phyloP scores from a whole-genome alignment of 768 basidiomycete genomes.

The Clavulina sp. region DNA sequence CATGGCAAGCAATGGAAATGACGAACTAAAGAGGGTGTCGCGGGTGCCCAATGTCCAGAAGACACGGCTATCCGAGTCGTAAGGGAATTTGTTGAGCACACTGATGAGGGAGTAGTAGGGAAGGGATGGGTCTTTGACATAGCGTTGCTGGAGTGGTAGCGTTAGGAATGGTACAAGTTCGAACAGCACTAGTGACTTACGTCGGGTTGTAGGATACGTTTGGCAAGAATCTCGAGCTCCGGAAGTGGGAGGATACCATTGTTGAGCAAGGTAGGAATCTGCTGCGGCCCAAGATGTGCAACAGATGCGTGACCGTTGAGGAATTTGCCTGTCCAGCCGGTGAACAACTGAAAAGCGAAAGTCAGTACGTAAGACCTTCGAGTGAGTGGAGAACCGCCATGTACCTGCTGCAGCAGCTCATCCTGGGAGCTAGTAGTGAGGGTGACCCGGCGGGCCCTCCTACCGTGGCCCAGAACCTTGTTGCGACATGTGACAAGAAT shows the following conservation, averaged over 20 bases:
- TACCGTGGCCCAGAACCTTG: constrained; percentile 55
- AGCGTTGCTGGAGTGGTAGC: constrained; percentile 42
- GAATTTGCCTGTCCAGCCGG: constrained; percentile 62
- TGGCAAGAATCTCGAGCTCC: constrained; percentile 47
- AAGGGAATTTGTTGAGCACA: constrained; percentile 60
- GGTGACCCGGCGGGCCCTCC: constrained; percentile 66
- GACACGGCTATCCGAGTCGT: constrained; percentile 54
- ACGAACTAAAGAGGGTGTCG: constrained; percentile 51
- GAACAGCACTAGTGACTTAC: constrained; percentile 25
- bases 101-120: constrained; percentile 68
- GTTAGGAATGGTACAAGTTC: constrained; percentile 10
- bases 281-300: constrained; percentile 39
- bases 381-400: constrained; percentile 15
- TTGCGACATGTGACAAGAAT: constrained; percentile 23
- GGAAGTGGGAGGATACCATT: constrained; percentile 46
- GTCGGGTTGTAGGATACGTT: constrained; percentile 61
- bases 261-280: constrained; percentile 41
- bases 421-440: constrained; percentile 64
- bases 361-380: neutral
- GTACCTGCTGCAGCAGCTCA: constrained; percentile 64
- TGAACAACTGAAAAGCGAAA: constrained; percentile 41
- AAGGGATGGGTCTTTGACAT: constrained; percentile 67
- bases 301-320: constrained; percentile 51
- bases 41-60: constrained; percentile 50
- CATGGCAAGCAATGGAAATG: neutral